Evolutionary conservation across 805 yeast genomes (phyloP), one percentile per base, ranked within the genome.

Genomic region (Diddensiella santjacobensis): DNA sequence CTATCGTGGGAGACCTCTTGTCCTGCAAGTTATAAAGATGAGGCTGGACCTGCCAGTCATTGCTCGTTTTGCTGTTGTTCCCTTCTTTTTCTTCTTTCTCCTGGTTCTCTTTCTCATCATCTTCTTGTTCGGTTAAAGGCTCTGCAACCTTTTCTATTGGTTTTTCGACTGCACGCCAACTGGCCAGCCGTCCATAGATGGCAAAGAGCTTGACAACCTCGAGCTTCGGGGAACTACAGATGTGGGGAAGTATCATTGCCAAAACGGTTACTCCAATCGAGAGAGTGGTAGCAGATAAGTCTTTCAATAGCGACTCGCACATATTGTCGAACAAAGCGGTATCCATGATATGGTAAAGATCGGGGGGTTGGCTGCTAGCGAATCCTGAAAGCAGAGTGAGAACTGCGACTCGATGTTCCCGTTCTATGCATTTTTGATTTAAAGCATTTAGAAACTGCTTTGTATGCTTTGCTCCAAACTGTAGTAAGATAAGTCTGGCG

Each of bases 191-290:
- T 3, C 77, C 65, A 51, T 71, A 74, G 1, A 77, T 60, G 0
- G 73, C 66, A 42, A 76, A 67, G 2, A 80, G 51, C 30, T 70
- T 71, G 0, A 75, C 71, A 8, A 79, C 51, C 35, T 63, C 56
- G 2, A 49, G 47, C 2, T 49, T 52, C 2, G 76, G 53, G 22
- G 60, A 58, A n/a, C 61, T 58, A 49, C 73, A 67, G 0, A 74
- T 57, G 49, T 74, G 74, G 0, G 83, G 83, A n/a, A 74, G 47
- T 4, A 65, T 44, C 74, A 72, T 73, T 3, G 69, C 65, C 37
- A 72, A 51, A 1, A 72, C 63, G 1, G 73, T 60, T 6, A 69
- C 45, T 1, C 65, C 67, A n/a, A 68, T 59, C 20, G 64, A 64
- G 18, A 80, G 57, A 1, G 71, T 64, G 2, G 69, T 60, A 13